Percentiles rank a stretch among this genome's conserved stretches.
Evolutionary conservation across 2,329 filamentous ascomycete species (phyloP).

Genomic region (Ramichloridium luteum): DNA sequence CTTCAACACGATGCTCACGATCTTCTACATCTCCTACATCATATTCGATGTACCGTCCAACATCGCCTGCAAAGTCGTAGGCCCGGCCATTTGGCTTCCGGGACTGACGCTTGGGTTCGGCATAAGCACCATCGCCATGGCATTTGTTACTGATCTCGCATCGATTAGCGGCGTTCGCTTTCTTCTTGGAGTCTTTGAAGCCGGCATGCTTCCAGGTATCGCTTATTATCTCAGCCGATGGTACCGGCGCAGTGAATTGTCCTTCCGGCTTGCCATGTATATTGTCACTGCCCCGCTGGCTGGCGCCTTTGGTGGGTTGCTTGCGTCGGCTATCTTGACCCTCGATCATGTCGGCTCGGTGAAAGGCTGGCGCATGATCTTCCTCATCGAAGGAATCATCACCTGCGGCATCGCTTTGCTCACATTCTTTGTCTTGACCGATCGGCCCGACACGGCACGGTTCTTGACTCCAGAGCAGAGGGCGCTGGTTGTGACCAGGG

Average conservation of each 20-base stretch:
- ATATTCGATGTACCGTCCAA: constrained; percentile 59
- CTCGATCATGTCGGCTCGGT: constrained; percentile 47
- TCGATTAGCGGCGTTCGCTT: constrained; percentile 51
- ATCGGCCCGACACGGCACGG: constrained; percentile 53
- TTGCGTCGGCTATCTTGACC: constrained; percentile 49
- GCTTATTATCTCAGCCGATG: constrained; percentile 62
- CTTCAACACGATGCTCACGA: constrained; percentile 55
- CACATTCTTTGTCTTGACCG: constrained; percentile 52
- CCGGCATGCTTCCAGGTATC: constrained; percentile 61
- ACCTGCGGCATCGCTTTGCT: constrained; percentile 47
- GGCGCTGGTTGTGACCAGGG: constrained; percentile 50
- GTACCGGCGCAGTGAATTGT: constrained; percentile 57
- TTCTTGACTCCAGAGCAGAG: constrained; percentile 58
- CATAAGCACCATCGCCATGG: constrained; percentile 48
- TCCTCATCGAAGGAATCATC: constrained; percentile 58
- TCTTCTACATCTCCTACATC: constrained; percentile 65
- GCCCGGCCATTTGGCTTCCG: constrained; percentile 61
- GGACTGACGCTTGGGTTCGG: constrained; percentile 51
- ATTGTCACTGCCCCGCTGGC: constrained; percentile 59
- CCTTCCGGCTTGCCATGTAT: constrained; percentile 55
- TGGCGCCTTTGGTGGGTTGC: constrained; percentile 57
- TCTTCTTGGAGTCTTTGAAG: constrained; percentile 47
- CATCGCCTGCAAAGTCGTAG: constrained; percentile 56
- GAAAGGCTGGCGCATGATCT: constrained; percentile 56
- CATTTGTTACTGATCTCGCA: constrained; percentile 47